These are phyloP conservation scores for Handroanthus guayacan DNA, from an alignment of 257 asterid genomes.

Conservation along the genomic window DNA sequence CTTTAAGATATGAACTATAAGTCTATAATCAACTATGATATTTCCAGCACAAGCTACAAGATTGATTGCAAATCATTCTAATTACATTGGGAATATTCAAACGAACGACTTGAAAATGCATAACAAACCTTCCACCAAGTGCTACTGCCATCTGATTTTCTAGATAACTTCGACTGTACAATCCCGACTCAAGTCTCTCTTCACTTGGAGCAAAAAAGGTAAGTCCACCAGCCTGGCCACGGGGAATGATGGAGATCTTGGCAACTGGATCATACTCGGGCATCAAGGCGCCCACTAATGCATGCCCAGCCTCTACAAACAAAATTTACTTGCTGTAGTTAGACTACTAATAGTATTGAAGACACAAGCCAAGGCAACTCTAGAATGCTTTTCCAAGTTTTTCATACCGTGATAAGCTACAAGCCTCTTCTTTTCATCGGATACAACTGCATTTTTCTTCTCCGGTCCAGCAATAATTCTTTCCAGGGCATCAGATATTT, in stretches of 20 bases:
- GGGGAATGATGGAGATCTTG: constrained; percentile 97
- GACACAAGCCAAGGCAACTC: background rate
- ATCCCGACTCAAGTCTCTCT: constrained; percentile 96
- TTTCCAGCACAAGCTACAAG: background rate
- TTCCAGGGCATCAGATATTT: constrained; percentile 96
- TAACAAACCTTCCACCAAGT: constrained; percentile 90
- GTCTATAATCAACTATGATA: background rate
- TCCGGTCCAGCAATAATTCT: constrained; percentile 99
- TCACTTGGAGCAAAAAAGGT: constrained; percentile 99
- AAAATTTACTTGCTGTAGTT: background rate
- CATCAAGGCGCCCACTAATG: constrained; percentile 98
- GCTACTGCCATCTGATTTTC: constrained; percentile 99
- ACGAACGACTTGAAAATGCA: background rate
- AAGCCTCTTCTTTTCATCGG: constrained; percentile 91
- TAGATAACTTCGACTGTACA: constrained; percentile 95
- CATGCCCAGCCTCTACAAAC: constrained; percentile 97
- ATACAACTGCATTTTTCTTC: constrained; percentile 98
- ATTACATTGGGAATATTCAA: background rate
- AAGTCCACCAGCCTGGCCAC: constrained; percentile 99
- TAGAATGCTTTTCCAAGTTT: background rate
- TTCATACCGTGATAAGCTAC: constrained; percentile 90
- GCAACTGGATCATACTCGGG: constrained; percentile 99
- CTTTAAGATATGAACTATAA: background rate
- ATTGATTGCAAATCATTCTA: background rate
- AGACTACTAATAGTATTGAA: background rate